Evolutionary conservation across 495 filamentous ascomycete genomes (phyloP).

Genomic region (Durotheca rogersii): DNA sequence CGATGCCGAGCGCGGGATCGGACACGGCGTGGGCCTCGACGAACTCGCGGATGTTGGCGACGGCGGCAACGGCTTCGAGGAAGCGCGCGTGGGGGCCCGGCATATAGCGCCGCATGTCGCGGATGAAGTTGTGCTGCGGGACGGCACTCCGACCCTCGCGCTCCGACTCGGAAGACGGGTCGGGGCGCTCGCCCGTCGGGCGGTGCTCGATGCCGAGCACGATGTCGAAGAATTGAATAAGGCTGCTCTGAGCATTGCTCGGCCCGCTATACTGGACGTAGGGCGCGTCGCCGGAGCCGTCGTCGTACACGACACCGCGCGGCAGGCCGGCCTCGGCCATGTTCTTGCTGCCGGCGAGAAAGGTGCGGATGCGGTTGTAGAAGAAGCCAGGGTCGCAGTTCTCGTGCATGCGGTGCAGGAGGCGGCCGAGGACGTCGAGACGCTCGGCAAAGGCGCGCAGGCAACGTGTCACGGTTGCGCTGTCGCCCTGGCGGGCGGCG

Average conservation of each 20-base stretch:
- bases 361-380: conserved; percentile 90
- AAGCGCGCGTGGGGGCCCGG: conserved; percentile 89
- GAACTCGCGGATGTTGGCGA: conserved; percentile 87
- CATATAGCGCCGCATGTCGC: conserved; percentile 97
- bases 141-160: conserved; percentile 55
- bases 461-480: conserved; percentile 67
- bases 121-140: conserved; percentile 83
- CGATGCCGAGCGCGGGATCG: conserved; percentile 67
- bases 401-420: conserved; percentile 86
- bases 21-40: conserved; percentile 61
- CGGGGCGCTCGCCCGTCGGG: conserved; percentile 73
- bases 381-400: conserved; percentile 91
- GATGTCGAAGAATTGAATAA: conserved; percentile 94
- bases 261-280: conserved; percentile 85
- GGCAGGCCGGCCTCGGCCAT: conserved; percentile 93
- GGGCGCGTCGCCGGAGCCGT: conserved; percentile 61
- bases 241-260: conserved; percentile 90
- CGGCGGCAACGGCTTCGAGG: conserved; percentile 71
- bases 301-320: conserved; percentile 81
- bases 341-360: conserved; percentile 93
- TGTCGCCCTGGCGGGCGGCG: conserved; percentile 73
- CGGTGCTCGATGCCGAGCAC: conserved; percentile 88
- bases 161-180: conserved; percentile 46
- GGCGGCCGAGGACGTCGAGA: conserved; percentile 73
- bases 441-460: conserved; percentile 78